Base-by-base conservation (phyloP, 2,329 filamentous ascomycete genomes). In the Fonsecaea monophora region DNA sequence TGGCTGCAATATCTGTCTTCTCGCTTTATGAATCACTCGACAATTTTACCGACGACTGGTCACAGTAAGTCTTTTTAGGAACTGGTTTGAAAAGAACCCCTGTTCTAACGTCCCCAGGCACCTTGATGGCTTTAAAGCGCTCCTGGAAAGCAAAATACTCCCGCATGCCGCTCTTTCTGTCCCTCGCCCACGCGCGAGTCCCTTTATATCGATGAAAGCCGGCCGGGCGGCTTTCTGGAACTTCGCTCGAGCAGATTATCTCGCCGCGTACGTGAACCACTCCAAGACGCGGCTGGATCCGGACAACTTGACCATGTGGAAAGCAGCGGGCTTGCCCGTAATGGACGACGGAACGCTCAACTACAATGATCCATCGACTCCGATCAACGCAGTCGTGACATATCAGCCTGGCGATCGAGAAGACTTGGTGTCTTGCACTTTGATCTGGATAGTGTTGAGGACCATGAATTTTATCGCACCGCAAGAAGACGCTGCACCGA, bases 11-110 rank as follows among this genome's bases (percentile, higher is more conserved):
- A 1, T 87, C 88, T 0, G 89, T 90, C 13, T 76, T 91, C 1
- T 90, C 87, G 66, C 85, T 88, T 0, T 90, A 90, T 73, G 88
- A 90, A 69, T 87, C 90, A 66, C 79, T 90, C n/a, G 87, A 90
- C 74, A 85, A 86, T 1, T 88, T 86, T 1, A 85, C 84, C 1
- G 82, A 82, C 0, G 87, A 87, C 21, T 90, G 87, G 87, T 83
- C 84, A 37, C 82, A 71, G 77, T 79, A 69, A 65, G 77, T 72
- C 54, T n/a, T 8, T 12, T 13, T 37, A 15, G 15, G 35, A n/a
- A 7, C 12, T 25, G 45, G 13, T 3, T 25, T 25, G 3, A 21
- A 4, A 50, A 9, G 30, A 32, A 25, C 45, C 12, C 12, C 18
- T 13, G 13, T 18, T 13, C 50, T 62, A 54, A 59, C 34, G 38